These are phyloP conservation scores for Ogataea hybrid DNA, from an alignment of 1,139 yeast species.

Conservation along the genomic window DNA sequence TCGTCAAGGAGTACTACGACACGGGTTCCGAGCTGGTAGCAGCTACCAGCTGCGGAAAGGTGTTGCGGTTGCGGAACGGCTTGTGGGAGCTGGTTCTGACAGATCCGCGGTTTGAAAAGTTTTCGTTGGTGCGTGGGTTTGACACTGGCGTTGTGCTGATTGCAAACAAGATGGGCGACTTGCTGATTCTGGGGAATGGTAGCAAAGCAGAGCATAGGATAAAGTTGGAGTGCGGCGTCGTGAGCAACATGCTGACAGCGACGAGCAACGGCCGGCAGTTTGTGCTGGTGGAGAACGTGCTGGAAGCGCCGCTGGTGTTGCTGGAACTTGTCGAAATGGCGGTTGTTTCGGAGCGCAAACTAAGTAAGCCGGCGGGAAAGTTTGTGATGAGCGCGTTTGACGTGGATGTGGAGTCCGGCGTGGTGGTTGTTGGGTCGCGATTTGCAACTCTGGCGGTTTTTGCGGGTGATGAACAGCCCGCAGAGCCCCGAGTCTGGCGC, in stretches of 20 bases:
- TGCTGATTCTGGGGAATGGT: slow-evolving; percentile 40
- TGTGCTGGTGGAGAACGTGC: slow-evolving; percentile 35
- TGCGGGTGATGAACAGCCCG: slow-evolving; percentile 31
- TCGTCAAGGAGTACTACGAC: slow-evolving; percentile 59
- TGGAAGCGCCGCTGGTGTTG: slow-evolving; percentile 50
- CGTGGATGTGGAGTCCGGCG: slow-evolving; percentile 38
- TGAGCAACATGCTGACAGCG: slow-evolving; percentile 49
- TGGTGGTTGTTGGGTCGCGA: slow-evolving; percentile 68
- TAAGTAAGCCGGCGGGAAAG: slow-evolving; percentile 41
- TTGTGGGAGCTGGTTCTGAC: slow-evolving; percentile 36
- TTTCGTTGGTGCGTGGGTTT: slow-evolving; percentile 52
- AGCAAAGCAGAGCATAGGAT: slow-evolving; percentile 21
- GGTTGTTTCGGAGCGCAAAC: slow-evolving; percentile 21
- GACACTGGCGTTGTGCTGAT: slow-evolving; percentile 43
- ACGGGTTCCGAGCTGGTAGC: slow-evolving; percentile 45
- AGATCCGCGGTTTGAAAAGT: slow-evolving; percentile 41
- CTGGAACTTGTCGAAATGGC: slow-evolving; percentile 32
- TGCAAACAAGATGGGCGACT: slow-evolving; percentile 52
- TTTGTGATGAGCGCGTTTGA: slow-evolving; percentile 61
- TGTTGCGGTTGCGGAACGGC: slow-evolving; percentile 37
- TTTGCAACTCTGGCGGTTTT: slow-evolving; percentile 58
- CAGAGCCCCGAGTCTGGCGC: slow-evolving; percentile 37
- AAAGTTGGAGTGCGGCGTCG: slow-evolving; percentile 34
- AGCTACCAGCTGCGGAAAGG: slow-evolving; percentile 62
- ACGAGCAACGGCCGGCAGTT: slow-evolving; percentile 29